phyloP scores from a whole-genome alignment of 441 rosid genomes.

The Gossypium gossypioides region DNA sequence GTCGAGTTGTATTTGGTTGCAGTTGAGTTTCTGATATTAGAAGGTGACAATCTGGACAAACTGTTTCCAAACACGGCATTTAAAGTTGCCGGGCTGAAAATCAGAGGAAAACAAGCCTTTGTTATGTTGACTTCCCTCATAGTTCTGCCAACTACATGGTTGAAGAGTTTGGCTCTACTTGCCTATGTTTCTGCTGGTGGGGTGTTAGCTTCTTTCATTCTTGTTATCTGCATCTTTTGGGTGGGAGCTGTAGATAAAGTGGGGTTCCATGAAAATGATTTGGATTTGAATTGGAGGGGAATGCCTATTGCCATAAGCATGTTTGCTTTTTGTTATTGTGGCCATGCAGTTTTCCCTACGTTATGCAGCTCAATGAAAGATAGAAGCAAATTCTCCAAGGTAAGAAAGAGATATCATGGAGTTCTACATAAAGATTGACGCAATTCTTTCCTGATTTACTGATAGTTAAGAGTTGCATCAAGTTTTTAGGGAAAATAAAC shows the following conservation, averaged over 20 bases:
- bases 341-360: slow-evolving; percentile 61
- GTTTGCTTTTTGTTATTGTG: slow-evolving; percentile 49
- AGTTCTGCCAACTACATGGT: slow-evolving; percentile 58
- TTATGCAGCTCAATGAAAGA: slow-evolving; percentile 65
- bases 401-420: neutral
- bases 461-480: neutral
- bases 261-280: slow-evolving; percentile 40
- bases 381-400: slow-evolving; percentile 53
- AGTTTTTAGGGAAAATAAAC: neutral
- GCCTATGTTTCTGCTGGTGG: slow-evolving; percentile 56
- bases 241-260: slow-evolving; percentile 43
- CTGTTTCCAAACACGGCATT: slow-evolving; percentile 39
- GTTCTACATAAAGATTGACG: too few relatives aligned
- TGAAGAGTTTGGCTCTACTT: slow-evolving; percentile 42
- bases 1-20: slow-evolving; percentile 52
- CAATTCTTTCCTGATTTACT: too few relatives aligned
- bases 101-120: slow-evolving; percentile 47
- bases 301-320: slow-evolving; percentile 53
- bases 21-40: slow-evolving; percentile 55
- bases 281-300: slow-evolving; percentile 34
- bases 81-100: slow-evolving; percentile 22
- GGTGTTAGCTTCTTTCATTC: slow-evolving; percentile 40
- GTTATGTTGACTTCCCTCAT: slow-evolving; percentile 38
- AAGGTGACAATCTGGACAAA: slow-evolving; percentile 56
- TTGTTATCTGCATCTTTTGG: slow-evolving; percentile 44